Evolutionary conservation across 331 rosid species (phyloP), one percentile per base, ranked within the genome.

Genomic region (Stylosanthes scabra): DNA sequence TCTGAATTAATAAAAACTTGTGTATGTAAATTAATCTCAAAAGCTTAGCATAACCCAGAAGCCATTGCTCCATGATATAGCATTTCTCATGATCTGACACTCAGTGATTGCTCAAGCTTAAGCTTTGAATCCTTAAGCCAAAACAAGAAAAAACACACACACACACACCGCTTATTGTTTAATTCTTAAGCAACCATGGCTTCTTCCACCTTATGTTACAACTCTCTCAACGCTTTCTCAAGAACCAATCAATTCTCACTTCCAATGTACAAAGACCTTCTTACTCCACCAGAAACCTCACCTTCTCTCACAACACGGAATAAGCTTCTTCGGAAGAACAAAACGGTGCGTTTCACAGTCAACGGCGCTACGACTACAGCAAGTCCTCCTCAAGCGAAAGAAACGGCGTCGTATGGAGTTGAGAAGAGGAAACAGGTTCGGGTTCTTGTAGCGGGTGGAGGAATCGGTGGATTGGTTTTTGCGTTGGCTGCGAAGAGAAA

Each of bases 381-480:
- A 6, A 34, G 6, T 34, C 39, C 39, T 34, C 4, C 39, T 34
- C 39, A 34, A 34, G 39, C 5, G 39, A 34, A 34, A 4, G 39
- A 34, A 34, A 34, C 39, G 39, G 39, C 39, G 39, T 34, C 39
- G 39, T 34, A 34, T 34, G 39, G 39, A 34, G 39, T 6, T 34
- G 6, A 42, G 46, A 42, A 78, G 85, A 87, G 82, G 87, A 70
- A 81, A 79, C 81, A 79, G 80, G 79, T 86, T 5, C 69, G 86
- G 67, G 9, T 93, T 16, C 87, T 93, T 39, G 87, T 93, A 39
- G 98, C 98, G 0, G 98, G 98, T 2, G 98, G 97, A 6, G 98
- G 98, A 58, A 93, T 93, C n/a, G 98, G 98, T 14, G 98, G 98
- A 42, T 68, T 93, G 86, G 98, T 90, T 16, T 80, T 93, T 45